These are phyloP conservation scores for Schizonepeta tenuifolia DNA, from an alignment of 257 asterid genomes.

Conservation along the genomic window DNA sequence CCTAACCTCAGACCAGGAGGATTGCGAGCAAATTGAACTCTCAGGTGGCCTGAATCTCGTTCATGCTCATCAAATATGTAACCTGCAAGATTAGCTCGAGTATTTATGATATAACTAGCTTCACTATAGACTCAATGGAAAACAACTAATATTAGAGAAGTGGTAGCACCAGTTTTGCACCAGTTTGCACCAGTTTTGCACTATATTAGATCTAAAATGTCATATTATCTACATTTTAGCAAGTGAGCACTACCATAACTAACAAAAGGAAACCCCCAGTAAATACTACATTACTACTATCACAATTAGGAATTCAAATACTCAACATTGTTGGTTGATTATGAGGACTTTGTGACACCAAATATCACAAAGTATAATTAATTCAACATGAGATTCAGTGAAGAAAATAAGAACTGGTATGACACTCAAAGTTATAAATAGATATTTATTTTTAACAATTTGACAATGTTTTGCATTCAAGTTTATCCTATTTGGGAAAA, in stretches of 20 bases:
- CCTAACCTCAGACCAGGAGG: conserved; percentile 63
- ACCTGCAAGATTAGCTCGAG: conserved; percentile 61
- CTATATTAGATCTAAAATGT: background rate
- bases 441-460: background rate
- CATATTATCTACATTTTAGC: background rate
- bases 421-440: background rate
- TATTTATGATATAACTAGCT: conserved; percentile 27
- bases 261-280: background rate
- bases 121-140: conserved; percentile 14
- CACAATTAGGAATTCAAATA: background rate
- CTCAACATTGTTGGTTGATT: background rate
- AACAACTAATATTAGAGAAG: conserved; percentile 17
- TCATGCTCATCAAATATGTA: conserved; percentile 59
- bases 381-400: background rate
- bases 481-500: background rate
- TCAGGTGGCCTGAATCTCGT: conserved; percentile 47
- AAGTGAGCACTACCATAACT: background rate
- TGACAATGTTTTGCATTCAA: background rate
- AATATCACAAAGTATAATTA: background rate
- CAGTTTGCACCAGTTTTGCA: background rate
- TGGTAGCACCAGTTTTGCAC: background rate
- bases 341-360: background rate
- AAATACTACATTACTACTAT: conserved; percentile 4
- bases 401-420: background rate
- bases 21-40: conserved; percentile 57